Evolutionary conservation across 768 basidiomycete species (phyloP).

Genomic region (Panaeolus cyanescens): DNA sequence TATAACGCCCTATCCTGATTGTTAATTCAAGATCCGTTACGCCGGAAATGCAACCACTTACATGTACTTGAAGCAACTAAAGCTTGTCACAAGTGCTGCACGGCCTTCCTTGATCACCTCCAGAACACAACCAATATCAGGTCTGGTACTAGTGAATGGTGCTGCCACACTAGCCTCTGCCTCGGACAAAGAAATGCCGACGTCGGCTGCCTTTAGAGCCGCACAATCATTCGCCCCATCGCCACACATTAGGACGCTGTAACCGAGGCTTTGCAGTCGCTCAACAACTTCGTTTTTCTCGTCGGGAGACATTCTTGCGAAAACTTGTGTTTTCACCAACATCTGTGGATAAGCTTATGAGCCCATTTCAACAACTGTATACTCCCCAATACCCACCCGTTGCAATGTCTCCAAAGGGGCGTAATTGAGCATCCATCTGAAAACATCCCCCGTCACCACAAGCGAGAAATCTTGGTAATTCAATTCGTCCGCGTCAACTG

Average conservation of each 20-base stretch:
- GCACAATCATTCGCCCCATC: slow-evolving; percentile 99
- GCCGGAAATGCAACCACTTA: slow-evolving; percentile 40
- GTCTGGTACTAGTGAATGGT: slow-evolving; percentile 91
- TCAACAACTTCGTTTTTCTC: slow-evolving; percentile 99
- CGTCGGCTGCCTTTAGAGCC: slow-evolving; percentile 97
- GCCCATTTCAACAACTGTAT: not conserved
- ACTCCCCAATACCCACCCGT: slow-evolving; percentile 57
- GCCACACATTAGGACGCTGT: slow-evolving; percentile 97
- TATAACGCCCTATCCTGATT: slow-evolving; percentile 99
- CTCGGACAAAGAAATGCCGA: slow-evolving; percentile 94
- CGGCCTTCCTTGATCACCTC: slow-evolving; percentile 97
- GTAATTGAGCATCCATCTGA: slow-evolving; percentile 97
- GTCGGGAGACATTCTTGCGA: slow-evolving; percentile 98
- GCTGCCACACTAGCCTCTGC: slow-evolving; percentile 99
- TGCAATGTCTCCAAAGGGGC: slow-evolving; percentile 93
- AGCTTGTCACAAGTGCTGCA: slow-evolving; percentile 95
- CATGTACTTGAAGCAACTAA: slow-evolving; percentile 99
- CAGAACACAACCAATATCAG: slow-evolving; percentile 94
- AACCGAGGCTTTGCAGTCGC: slow-evolving; percentile 88
- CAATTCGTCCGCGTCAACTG: slow-evolving; percentile 69
- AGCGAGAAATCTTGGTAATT: slow-evolving; percentile 88
- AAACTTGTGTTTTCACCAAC: slow-evolving; percentile 95
- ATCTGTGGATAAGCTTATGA: slow-evolving; percentile 57
- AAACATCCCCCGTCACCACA: slow-evolving; percentile 92
- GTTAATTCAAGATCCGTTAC: slow-evolving; percentile 12